A percentile compares a stretch with the other conserved stretches of the same genome.
Evolutionary conservation across 345 rosid species (phyloP).

Genomic region (Syzygium aromaticum): DNA sequence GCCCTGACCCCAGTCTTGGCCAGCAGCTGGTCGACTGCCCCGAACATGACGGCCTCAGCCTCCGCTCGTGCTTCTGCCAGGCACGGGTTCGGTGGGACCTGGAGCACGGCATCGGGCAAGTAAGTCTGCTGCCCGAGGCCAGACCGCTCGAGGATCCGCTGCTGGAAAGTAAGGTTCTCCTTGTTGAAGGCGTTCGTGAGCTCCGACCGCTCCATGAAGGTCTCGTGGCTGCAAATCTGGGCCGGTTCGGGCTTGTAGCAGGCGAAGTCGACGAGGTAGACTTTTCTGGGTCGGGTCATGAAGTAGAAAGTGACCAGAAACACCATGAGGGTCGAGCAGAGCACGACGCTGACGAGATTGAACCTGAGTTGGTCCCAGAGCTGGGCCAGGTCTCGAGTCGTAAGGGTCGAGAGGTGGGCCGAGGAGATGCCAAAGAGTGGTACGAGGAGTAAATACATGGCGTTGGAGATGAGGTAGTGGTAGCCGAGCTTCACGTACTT

Average conservation of each 20-base stretch:
- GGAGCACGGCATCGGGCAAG: conserved; percentile 8
- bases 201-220: not conserved
- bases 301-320: conserved; percentile 4
- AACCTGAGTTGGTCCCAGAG: not conserved
- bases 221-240: conserved; percentile 6
- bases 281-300: conserved; percentile 11
- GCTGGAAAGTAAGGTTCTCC: conserved; percentile 18
- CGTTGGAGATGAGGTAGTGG: conserved; percentile 25
- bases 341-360: not conserved
- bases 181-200: conserved; percentile 4
- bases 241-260: conserved; percentile 22
- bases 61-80: conserved; percentile 22
- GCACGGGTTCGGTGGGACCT: not conserved
- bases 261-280: conserved; percentile 24
- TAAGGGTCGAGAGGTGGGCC: not conserved
- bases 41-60: conserved; percentile 22
- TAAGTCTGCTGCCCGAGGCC: conserved; percentile 20
- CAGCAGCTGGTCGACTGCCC: conserved; percentile 18
- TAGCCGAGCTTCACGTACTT: conserved; percentile 29
- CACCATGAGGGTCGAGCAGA: conserved; percentile 1
- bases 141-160: conserved; percentile 20
- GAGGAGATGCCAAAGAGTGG: not conserved
- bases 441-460: conserved; percentile 11
- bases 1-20: conserved; percentile 20
- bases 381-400: not conserved